These are phyloP conservation scores for Penicillium ochrochloron DNA, from an alignment of 495 filamentous ascomycete species.

Conservation along the genomic window DNA sequence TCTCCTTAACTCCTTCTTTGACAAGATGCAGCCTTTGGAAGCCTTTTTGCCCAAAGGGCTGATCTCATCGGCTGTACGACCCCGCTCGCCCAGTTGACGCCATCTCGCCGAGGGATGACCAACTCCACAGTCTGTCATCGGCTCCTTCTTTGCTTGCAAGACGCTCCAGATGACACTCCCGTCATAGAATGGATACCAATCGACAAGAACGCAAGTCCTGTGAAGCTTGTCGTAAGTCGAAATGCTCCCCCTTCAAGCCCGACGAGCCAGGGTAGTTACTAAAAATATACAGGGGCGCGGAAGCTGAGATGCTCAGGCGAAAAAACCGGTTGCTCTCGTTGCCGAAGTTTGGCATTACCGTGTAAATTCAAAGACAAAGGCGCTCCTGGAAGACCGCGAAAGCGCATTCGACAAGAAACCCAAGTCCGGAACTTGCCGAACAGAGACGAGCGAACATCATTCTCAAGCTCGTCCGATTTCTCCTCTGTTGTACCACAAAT, in stretches of 20 bases:
- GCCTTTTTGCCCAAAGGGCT: not conserved
- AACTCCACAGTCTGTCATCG: constrained; percentile 13
- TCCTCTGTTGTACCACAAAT: constrained; percentile 9
- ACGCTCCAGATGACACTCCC: not conserved
- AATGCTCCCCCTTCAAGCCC: not conserved
- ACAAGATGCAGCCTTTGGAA: no score
- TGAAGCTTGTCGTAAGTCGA: constrained; percentile 27
- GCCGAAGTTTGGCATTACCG: constrained; percentile 20
- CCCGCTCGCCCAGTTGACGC: constrained; percentile 30
- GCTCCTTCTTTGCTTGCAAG: not conserved
- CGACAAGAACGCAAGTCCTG: constrained; percentile 32
- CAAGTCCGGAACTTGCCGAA: not conserved
- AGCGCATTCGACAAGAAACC: constrained; percentile 22
- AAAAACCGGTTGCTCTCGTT: constrained; percentile 33
- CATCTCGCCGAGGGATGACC: constrained; percentile 27
- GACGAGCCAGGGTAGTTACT: not conserved
- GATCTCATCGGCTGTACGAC: constrained; percentile 9
- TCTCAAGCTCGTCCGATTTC: constrained; percentile 20
- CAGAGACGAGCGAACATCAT: constrained; percentile 10
- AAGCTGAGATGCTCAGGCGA: constrained; percentile 38
- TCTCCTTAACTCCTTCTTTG: no score
- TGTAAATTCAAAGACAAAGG: constrained; percentile 38
- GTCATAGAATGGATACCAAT: constrained; percentile 25
- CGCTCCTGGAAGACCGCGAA: constrained; percentile 32
- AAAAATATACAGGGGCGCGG: constrained; percentile 21